phyloP scores from a whole-genome alignment of 129 eudicot genomes.

The Pseudognaphalium luteoalbum region DNA sequence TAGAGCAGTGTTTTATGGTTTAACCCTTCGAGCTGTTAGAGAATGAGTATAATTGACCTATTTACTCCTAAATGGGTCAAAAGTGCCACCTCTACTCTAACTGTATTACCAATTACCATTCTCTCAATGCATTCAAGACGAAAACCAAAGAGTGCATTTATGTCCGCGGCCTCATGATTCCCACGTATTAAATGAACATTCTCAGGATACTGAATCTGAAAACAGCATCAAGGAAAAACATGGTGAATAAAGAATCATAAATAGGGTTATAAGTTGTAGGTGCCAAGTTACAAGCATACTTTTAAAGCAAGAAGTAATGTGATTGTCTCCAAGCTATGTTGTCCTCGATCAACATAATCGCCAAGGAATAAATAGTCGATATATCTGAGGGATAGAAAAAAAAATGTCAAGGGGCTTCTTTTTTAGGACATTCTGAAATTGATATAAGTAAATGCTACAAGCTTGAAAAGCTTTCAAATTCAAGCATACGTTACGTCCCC shows the following conservation, averaged over 20 bases:
- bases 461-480: not conserved
- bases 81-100: not conserved
- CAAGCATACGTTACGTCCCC: constrained; percentile 87
- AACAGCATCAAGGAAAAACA: not conserved
- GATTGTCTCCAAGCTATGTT: constrained; percentile 98
- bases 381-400: constrained; percentile 53
- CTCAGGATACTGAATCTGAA: constrained; percentile 92
- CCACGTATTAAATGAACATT: constrained; percentile 96
- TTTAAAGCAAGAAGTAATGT: constrained; percentile 87
- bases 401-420: not conserved
- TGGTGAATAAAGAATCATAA: constrained; percentile 5
- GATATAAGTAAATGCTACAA: not conserved
- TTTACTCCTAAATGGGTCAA: constrained; percentile 10
- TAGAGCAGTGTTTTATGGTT: not conserved
- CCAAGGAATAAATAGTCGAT: constrained; percentile 95
- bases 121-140: constrained; percentile 99
- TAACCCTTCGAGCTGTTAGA: not conserved
- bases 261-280: not conserved
- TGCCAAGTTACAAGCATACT: constrained; percentile 47
- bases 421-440: constrained; percentile 13
- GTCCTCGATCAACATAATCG: constrained; percentile 99
- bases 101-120: constrained; percentile 62
- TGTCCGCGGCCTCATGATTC: constrained; percentile 97
- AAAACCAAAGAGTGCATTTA: constrained; percentile 43
- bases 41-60: not conserved